phyloP scores from a whole-genome alignment of 225 moss, liverwort and hornwort species.

The Antitrichia curtipendula region DNA sequence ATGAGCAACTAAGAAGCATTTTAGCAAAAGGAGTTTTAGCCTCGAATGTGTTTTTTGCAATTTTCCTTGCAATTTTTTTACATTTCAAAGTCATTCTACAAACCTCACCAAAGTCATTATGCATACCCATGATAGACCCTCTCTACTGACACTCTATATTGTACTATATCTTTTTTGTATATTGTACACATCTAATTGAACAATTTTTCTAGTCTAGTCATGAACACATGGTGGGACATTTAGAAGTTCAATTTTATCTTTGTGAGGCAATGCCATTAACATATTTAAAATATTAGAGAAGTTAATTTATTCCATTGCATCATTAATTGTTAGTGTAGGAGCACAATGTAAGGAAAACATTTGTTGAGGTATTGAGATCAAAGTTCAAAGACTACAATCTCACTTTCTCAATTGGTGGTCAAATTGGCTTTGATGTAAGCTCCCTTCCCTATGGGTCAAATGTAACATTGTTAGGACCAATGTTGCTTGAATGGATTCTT shows the following conservation, averaged over 20 bases:
- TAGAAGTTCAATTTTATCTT: not conserved
- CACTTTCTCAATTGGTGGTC: conserved; percentile 66
- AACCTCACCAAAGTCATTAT: too few relatives aligned
- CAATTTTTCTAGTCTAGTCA: fast-evolving
- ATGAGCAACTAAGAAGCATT: too few relatives aligned
- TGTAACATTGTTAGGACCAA: not conserved
- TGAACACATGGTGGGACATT: too few relatives aligned
- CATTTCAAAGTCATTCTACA: too few relatives aligned
- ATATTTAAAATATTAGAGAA: not conserved
- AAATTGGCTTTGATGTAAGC: conserved; percentile 84
- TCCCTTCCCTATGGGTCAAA: not conserved
- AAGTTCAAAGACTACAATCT: conserved; percentile 52
- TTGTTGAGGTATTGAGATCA: conserved; percentile 42
- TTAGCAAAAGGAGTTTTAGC: too few relatives aligned
- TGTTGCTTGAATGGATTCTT: not conserved
- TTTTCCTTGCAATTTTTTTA: too few relatives aligned
- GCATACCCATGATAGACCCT: not conserved
- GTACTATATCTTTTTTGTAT: too few relatives aligned
- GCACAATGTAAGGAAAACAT: conserved; percentile 52
- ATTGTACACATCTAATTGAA: not conserved
- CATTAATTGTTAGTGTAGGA: conserved; percentile 15
- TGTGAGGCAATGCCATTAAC: too few relatives aligned
- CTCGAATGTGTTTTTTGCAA: too few relatives aligned
- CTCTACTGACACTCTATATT: not conserved
- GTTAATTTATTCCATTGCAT: not conserved